Base-by-base conservation (phyloP, 192 early-diverging fungal species). In the Funneliformis geosporum region DNA sequence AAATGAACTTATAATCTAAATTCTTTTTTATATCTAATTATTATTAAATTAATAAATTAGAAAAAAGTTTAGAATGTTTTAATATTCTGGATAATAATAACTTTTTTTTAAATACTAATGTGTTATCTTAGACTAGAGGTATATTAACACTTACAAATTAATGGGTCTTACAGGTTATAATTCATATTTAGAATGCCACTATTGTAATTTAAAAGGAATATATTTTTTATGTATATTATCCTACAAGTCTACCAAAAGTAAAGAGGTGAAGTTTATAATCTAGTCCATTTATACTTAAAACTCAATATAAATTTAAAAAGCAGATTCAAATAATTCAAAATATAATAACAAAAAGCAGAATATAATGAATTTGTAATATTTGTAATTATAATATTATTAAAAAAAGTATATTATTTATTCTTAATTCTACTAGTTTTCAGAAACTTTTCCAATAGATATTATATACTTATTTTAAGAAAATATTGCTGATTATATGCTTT, bases 391-490 rank as follows among this genome's bases (percentile, higher is more conserved):
- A 27, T 4, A 66, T 33, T 42, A 40, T 6, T 60, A 33, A 46
- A 44, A 66, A 9, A 66, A 66, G 64, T 27, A 40, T 66, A 14
- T 66, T 66, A 66, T 66, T 66, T 38, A 38, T 27, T 33, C 11
- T 66, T 8, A 66, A 27, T 4, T 33, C 64, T 66, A 66, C 33
- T 8, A 33, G 64, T 66, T 66, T 66, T 27, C 64, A 33, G 23
- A 25, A 7, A 3, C 64, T 27, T 66, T 66, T 66, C 64, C 64
- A 33, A 11, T 66, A 38, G 64, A 66, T 66, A 66, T 66, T 33
- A 66, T 66, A 27, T 27, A 66, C 28, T 27, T 66, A 38, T 66
- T 66, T 66, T 66, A 33, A 27, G 64, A 66, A 66, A 38, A 66
- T 33, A 38, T 66, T 23, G 33, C 64, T 40, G 25, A 2, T 33